Conservation (phyloP, 352 stramenopile genomes). For the Globisporangium orthogonon region DNA sequence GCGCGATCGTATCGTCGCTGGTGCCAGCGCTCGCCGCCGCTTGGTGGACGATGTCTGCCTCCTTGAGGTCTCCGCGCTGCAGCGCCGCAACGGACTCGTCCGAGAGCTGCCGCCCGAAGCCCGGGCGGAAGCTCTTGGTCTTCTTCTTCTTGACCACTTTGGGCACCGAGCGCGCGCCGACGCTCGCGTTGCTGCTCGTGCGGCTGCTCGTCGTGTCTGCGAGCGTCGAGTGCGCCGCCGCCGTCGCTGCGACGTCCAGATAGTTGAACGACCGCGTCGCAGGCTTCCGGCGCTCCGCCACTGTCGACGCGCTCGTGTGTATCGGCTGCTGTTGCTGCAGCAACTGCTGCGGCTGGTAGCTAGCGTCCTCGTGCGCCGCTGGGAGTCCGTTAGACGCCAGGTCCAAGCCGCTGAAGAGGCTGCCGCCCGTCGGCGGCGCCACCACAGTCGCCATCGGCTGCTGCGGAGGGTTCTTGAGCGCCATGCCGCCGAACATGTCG, state of each 20-base stretch:
- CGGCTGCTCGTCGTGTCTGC: slow-evolving; percentile 9
- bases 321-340: background rate
- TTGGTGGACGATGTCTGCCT: slow-evolving; percentile 56
- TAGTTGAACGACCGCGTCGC: slow-evolving; percentile 55
- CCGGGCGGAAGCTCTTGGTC: slow-evolving; percentile 79
- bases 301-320: background rate
- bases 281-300: slow-evolving; percentile 30
- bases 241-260: slow-evolving; percentile 33
- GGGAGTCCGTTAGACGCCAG: slow-evolving; percentile 22
- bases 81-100: slow-evolving; percentile 74
- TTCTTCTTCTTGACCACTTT: slow-evolving; percentile 84
- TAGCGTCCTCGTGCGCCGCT: slow-evolving; percentile 21
- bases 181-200: slow-evolving; percentile 18
- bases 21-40: background rate
- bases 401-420: slow-evolving; percentile 47
- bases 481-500: slow-evolving; percentile 81
- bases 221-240: background rate
- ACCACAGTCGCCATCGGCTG: slow-evolving; percentile 5
- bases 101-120: slow-evolving; percentile 78
- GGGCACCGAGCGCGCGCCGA: slow-evolving; percentile 20
- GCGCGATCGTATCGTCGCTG: slow-evolving; percentile 19
- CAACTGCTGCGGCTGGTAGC: background rate
- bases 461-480: slow-evolving; percentile 28
- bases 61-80: slow-evolving; percentile 68
- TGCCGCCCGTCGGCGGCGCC: slow-evolving; percentile 2